Base-by-base conservation (phyloP, 371 early-diverging fungal genomes). In the Mucor irregularis region DNA sequence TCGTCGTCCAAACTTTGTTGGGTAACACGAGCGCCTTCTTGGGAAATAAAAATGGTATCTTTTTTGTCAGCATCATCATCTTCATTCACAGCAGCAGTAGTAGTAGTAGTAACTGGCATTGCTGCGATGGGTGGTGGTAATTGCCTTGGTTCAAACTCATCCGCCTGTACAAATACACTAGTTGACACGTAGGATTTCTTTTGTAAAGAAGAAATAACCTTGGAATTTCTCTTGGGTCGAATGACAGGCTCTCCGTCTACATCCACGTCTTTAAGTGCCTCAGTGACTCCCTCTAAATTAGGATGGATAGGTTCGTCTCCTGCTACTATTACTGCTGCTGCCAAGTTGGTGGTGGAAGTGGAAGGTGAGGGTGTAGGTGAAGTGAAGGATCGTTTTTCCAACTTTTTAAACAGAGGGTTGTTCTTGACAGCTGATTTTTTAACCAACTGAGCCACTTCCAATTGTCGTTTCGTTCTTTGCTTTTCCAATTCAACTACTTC, bases 181-280 rank as follows among this genome's bases (percentile, higher is more conserved):
- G 75, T 56, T 4, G 75, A 71, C 0, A 74, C 75, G 49, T 64
- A 68, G 1, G 75, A 66, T 39, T 69, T 71, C 14, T 44, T 61
- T 22, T 64, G 46, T 4, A 74, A 40, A 1, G 71, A 53, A 8
- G 66, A 63, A 40, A 74, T 73, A 5, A 64, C 69, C 34, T 61
- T 66, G 14, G 68, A 68, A 21, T 69, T 66, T 9, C 73, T 51
- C 19, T 53, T 44, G 2, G 53, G 40, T 5, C 5, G 6, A n/a
- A 0, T 10, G 10, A 17, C 30, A 10, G 8, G 24, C 25, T 33
- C 34, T 9, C 11, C 16, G 1, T 25, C 37, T 7, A 52, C 49
- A 22, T 21, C 16, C n/a, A 31, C 53, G 40, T n/a, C n/a, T n/a
- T 26, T 35, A 19, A 4, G n/a, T 28, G 8, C 38, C 4, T 42